Evolutionary conservation across 1,284 basidiomycete species (phyloP).

Genomic region (Ustilago tritici): DNA sequence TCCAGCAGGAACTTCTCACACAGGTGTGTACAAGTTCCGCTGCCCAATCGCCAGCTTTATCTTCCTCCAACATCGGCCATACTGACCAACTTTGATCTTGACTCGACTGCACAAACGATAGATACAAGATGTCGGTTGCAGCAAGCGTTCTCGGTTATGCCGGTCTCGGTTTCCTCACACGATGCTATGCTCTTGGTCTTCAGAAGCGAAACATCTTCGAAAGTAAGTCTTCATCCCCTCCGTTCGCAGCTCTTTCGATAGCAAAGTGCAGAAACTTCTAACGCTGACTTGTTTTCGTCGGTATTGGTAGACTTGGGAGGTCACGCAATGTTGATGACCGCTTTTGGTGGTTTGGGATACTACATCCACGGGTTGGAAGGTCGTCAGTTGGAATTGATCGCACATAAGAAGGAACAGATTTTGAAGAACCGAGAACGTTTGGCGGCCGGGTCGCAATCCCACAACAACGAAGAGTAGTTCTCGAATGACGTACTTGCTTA

Average conservation of each 20-base stretch:
- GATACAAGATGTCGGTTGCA: slow-evolving; percentile 42
- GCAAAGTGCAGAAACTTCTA: neutral
- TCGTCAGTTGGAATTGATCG: slow-evolving; percentile 57
- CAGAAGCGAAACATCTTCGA: slow-evolving; percentile 69
- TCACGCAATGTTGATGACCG: slow-evolving; percentile 61
- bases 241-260: neutral
- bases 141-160: slow-evolving; percentile 67
- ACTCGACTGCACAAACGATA: neutral
- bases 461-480: slow-evolving; percentile 27
- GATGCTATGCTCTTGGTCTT: slow-evolving; percentile 67
- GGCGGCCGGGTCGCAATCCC: slow-evolving; percentile 9
- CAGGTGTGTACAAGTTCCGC: slow-evolving; percentile 13
- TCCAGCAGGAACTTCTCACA: slow-evolving; percentile 1
- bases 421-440: slow-evolving; percentile 55
- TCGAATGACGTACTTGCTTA: neutral
- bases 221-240: slow-evolving; percentile 50
- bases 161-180: slow-evolving; percentile 66
- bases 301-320: slow-evolving; percentile 60
- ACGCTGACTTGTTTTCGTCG: neutral
- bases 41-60: neutral
- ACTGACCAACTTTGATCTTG: neutral
- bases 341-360: slow-evolving; percentile 65
- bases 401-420: slow-evolving; percentile 65
- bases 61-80: neutral
- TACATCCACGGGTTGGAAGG: slow-evolving; percentile 66